Evolutionary conservation across 2,329 filamentous ascomycete genomes (phyloP).

Genomic region (Coniochaeta ligniaria): DNA sequence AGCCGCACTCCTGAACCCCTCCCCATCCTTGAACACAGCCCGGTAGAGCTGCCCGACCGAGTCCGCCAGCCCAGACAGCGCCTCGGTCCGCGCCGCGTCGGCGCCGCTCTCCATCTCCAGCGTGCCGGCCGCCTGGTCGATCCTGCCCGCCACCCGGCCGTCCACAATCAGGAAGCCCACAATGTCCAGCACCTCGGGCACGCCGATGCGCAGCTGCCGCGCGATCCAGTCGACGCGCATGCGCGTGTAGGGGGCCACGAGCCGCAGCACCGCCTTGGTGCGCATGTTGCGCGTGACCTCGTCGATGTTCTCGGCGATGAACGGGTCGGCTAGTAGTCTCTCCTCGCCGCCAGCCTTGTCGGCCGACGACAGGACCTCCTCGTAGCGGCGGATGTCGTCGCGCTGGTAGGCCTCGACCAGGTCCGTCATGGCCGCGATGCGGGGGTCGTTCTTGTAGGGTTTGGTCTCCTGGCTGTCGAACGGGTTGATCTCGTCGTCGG

Average conservation of each 20-base stretch:
- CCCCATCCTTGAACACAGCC: constrained; percentile 69
- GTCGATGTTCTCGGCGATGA: constrained; percentile 98
- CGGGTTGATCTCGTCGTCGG: constrained; percentile 97
- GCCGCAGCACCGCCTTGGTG: constrained; percentile 86
- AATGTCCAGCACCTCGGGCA: constrained; percentile 87
- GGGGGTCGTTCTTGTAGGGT: constrained; percentile 91
- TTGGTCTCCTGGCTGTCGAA: constrained; percentile 99
- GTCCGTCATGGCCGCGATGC: constrained; percentile 95
- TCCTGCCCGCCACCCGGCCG: constrained; percentile 76
- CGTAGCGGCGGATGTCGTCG: constrained; percentile 89
- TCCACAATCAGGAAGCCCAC: constrained; percentile 91
- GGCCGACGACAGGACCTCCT: constrained; percentile 78
- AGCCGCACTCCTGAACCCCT: constrained; percentile 48
- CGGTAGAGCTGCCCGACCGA: constrained; percentile 64
- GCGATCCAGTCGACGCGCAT: constrained; percentile 88
- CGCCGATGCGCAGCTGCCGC: constrained; percentile 76
- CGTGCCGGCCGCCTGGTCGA: constrained; percentile 80
- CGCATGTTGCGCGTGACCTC: constrained; percentile 98
- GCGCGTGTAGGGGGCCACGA: constrained; percentile 90
- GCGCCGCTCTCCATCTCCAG: constrained; percentile 71
- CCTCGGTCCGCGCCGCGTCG: constrained; percentile 66
- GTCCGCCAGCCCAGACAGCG: constrained; percentile 64
- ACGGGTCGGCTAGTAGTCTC: constrained; percentile 72
- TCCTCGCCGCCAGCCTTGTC: constrained; percentile 35
- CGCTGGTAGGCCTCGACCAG: constrained; percentile 94